A percentile compares a stretch with the other conserved stretches of the same genome.
These are phyloP conservation scores for Trichoderma aggressivum DNA, from an alignment of 2,329 filamentous ascomycete genomes.

Conservation along the genomic window DNA sequence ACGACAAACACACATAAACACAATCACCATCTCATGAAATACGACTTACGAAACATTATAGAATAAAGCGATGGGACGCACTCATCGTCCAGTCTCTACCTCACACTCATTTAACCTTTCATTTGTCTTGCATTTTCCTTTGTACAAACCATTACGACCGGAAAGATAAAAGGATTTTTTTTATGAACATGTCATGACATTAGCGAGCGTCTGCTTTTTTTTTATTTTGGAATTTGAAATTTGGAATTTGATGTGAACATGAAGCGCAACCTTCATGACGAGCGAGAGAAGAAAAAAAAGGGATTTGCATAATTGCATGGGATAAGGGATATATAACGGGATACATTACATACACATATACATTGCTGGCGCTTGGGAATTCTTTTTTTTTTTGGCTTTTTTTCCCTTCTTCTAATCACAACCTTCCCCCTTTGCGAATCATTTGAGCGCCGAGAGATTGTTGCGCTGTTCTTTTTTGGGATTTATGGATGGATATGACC, in stretches of 20 bases:
- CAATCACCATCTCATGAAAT: not conserved
- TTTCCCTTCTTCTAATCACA: not conserved
- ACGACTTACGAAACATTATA: conserved; percentile 7
- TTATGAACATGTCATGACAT: not conserved
- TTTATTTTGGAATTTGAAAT: not conserved
- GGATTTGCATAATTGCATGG: not conserved
- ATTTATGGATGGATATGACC: not conserved
- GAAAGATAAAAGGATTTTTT: conserved; percentile 6
- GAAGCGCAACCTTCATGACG: conserved; percentile 3
- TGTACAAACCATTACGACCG: not conserved
- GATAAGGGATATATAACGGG: conserved; percentile 5
- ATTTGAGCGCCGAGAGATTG: not conserved
- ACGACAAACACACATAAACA: not conserved
- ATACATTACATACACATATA: conserved; percentile 7
- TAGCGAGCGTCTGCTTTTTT: conserved; percentile 7
- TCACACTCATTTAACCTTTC: not conserved
- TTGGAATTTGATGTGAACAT: not conserved
- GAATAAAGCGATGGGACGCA: not conserved
- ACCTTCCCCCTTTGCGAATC: not conserved
- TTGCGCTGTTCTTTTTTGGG: not conserved
- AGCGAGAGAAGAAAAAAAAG: not conserved
- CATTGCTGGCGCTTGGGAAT: conserved; percentile 7
- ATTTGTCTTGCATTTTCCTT: conserved; percentile 6
- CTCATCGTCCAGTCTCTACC: conserved; percentile 12
- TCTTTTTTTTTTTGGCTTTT: not conserved